These are phyloP conservation scores for Eragrostis tef DNA, from an alignment of 202 grass and related monocot species.

Conservation along the genomic window DNA sequence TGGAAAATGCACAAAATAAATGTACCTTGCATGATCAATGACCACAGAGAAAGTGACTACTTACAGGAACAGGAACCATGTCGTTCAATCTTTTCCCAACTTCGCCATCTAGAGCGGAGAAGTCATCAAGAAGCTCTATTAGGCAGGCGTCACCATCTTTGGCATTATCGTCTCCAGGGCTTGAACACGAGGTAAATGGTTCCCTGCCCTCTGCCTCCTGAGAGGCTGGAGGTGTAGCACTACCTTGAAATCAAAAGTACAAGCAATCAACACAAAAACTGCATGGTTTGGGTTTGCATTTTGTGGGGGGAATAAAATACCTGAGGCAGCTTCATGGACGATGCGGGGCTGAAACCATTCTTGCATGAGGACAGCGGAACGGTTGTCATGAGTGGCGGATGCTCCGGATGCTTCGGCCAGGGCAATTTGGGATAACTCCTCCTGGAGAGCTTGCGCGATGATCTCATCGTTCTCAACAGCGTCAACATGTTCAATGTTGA, in stretches of 20 bases:
- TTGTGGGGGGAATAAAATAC: background rate
- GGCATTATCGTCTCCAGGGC: conserved; percentile 42
- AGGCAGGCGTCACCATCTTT: background rate
- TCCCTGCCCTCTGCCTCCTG: conserved; percentile 45
- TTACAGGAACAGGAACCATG: conserved; percentile 84
- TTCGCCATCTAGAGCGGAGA: conserved; percentile 64
- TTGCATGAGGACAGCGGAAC: conserved; percentile 67
- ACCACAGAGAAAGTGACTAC: no score
- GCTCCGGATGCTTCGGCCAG: conserved; percentile 53
- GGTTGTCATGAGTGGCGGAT: conserved; percentile 4
- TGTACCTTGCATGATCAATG: background rate
- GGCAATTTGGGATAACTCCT: conserved; percentile 70
- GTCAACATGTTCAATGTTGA: conserved; percentile 21
- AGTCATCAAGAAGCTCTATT: conserved; percentile 61
- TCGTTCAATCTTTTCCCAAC: conserved; percentile 76
- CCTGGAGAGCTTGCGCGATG: conserved; percentile 72
- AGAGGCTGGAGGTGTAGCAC: background rate
- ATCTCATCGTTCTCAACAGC: conserved; percentile 67
- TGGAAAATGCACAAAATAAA: background rate
- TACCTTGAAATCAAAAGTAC: conserved; percentile 22
- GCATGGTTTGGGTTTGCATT: background rate
- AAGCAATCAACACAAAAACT: background rate
- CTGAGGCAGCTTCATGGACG: conserved; percentile 21
- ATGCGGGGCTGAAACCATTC: conserved; percentile 46
- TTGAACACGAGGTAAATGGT: conserved; percentile 42